Evolutionary conservation across 805 yeast species (phyloP).

Genomic region (Limtongia smithiae): DNA sequence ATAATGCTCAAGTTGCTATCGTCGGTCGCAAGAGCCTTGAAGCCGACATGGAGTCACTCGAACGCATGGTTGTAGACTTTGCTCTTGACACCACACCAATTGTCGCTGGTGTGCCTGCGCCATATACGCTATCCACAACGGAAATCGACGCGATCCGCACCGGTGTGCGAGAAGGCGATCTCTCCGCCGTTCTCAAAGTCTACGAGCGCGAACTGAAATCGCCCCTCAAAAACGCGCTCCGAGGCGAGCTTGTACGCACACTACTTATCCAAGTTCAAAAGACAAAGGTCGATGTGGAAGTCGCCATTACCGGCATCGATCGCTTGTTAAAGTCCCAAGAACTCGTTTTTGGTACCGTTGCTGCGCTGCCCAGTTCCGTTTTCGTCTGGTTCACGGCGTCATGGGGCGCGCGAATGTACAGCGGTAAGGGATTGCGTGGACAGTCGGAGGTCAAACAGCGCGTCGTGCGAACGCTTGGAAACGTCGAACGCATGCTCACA

Average conservation of each 20-base stretch:
- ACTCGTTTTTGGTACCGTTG: slow-evolving; percentile 86
- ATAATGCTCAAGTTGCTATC: slow-evolving; percentile 65
- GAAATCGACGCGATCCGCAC: slow-evolving; percentile 40
- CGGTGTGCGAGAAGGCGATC: slow-evolving; percentile 66
- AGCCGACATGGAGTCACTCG: slow-evolving; percentile 75
- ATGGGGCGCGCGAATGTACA: slow-evolving; percentile 29
- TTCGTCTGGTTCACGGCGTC: slow-evolving; percentile 31
- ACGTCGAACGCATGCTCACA: slow-evolving; percentile 54
- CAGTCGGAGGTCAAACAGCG: slow-evolving; percentile 34
- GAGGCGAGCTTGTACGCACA: slow-evolving; percentile 72
- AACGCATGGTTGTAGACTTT: slow-evolving; percentile 82
- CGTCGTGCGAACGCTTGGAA: slow-evolving; percentile 49
- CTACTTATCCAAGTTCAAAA: slow-evolving; percentile 90
- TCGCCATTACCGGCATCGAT: slow-evolving; percentile 89
- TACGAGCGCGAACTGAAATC: slow-evolving; percentile 72
- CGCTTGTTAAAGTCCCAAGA: slow-evolving; percentile 85
- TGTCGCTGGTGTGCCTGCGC: not conserved
- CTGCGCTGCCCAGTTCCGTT: slow-evolving; percentile 75
- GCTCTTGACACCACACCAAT: slow-evolving; percentile 39
- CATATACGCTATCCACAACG: slow-evolving; percentile 12
- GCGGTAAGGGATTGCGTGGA: slow-evolving; percentile 35
- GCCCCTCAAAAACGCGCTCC: slow-evolving; percentile 61
- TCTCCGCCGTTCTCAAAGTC: slow-evolving; percentile 71
- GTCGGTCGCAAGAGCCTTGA: slow-evolving; percentile 74
- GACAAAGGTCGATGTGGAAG: slow-evolving; percentile 89